Evolutionary conservation across 192 early-diverging fungal genomes (phyloP), one percentile per base, ranked within the genome.

Genomic region (Podila epigama): DNA sequence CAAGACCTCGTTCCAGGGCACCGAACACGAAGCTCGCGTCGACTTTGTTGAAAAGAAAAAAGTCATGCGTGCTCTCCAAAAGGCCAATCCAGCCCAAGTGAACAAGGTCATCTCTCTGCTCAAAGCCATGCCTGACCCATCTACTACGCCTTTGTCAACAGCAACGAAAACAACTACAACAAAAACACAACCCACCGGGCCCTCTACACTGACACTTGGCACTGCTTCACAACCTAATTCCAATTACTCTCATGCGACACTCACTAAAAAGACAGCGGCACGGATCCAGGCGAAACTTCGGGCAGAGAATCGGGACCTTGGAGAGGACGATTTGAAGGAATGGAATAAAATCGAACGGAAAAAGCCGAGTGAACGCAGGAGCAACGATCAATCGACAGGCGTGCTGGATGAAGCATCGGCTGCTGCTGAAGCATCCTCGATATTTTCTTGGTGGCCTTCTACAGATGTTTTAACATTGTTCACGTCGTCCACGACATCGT

Each of bases 101-200:
- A 77, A 77, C 29, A 66, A 77, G 50, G 34, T 77, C 1, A 77
- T 77, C 20, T 9, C 53, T 16, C 22, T 77, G 2, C 36, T 77
- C 39, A 77, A 77, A 27, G 73, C 73, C 34, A 77, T 77, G 73
- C 73, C 73, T 2, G 73, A 77, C 27, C 73, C 73, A 25, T 44
- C 73, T 20, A 67, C 52, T 28, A 51, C 36, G 20, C 40, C 2
- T 11, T n/a, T 0, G 22, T 32, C 8, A 27, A 29, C 33, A 33
- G 5, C 41, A 35, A 40, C 28, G 54, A 48, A 36, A 32, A 22
- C 54, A 27, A 50, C 25, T 31, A 32, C 32, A n/a, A 22, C 55
- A 2, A n/a, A 51, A 51, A n/a, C 18, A 13, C 48, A n/a, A n/a
- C n/a, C n/a, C n/a, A n/a, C n/a, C n/a, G n/a, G n/a, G n/a, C n/a